phyloP scores from a whole-genome alignment of 73 alveolate genomes.

The Paramecium biaurelia region DNA sequence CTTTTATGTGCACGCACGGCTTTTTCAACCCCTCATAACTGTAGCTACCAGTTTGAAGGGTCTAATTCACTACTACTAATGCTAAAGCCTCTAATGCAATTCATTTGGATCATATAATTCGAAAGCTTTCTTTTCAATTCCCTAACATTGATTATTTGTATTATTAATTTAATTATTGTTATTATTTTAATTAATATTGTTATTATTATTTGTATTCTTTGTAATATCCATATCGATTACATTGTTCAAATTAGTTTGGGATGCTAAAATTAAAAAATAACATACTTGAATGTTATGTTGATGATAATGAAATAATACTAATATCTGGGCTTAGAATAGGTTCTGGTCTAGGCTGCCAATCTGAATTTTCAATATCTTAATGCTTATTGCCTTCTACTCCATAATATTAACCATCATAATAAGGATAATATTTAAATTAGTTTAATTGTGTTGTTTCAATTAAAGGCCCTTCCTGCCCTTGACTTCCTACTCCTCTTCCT shows the following conservation, averaged over 20 bases:
- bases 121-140: neutral
- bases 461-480: neutral
- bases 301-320: neutral
- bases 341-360: neutral
- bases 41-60: neutral
- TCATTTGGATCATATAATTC: neutral
- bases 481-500: neutral
- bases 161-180: neutral
- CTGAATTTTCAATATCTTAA: neutral
- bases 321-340: neutral
- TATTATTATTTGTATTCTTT: neutral
- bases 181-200: neutral
- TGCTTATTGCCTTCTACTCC: neutral
- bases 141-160: neutral
- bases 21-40: constrained; percentile 32
- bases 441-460: neutral
- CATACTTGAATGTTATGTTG: neutral
- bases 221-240: neutral
- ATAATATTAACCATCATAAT: neutral
- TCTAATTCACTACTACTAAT: neutral
- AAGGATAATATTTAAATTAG: neutral
- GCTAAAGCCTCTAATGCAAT: neutral
- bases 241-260: neutral
- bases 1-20: constrained; percentile 4
- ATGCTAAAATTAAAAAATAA: neutral